phyloP scores from a whole-genome alignment of 768 basidiomycete species.

The Suillus tomentosus region DNA sequence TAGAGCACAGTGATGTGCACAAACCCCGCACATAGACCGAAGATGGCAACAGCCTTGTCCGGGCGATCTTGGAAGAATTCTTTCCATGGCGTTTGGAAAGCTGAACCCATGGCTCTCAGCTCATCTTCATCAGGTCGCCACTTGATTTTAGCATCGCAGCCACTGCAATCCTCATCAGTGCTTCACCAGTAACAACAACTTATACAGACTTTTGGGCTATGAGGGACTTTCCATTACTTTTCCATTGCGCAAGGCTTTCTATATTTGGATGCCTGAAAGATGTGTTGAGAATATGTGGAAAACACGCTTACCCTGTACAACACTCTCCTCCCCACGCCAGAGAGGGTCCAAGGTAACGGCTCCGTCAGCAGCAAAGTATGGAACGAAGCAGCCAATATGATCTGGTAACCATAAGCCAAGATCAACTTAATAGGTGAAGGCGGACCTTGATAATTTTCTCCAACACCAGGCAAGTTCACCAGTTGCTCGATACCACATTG shows the following conservation, averaged over 20 bases:
- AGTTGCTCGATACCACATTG: constrained; percentile 30
- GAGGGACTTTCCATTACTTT: no score
- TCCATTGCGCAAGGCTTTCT: no score
- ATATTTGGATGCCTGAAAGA: neutral
- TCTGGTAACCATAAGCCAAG: constrained; percentile 17
- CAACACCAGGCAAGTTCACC: constrained; percentile 44
- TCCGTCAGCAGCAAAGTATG: constrained; percentile 45
- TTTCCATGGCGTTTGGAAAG: constrained; percentile 25
- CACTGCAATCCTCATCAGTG: constrained; percentile 12
- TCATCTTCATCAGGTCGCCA: constrained; percentile 26
- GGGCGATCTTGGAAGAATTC: constrained; percentile 17
- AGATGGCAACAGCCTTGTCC: constrained; percentile 23
- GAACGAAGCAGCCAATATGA: constrained; percentile 28
- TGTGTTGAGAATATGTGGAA: constrained; percentile 7
- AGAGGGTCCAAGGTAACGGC: constrained; percentile 50
- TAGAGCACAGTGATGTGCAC: no score
- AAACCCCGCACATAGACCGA: no score
- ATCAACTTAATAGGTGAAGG: neutral
- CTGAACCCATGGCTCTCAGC: constrained; percentile 22
- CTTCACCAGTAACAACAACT: no score
- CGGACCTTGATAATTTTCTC: constrained; percentile 43
- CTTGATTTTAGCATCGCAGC: constrained; percentile 23
- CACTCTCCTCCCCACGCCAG: constrained; percentile 39
- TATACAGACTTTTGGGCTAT: constrained; percentile 13
- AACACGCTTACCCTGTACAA: constrained; percentile 40